These are phyloP conservation scores for Gonapodya prolifera DNA, from an alignment of 192 early-diverging fungal genomes.

Conservation along the genomic window DNA sequence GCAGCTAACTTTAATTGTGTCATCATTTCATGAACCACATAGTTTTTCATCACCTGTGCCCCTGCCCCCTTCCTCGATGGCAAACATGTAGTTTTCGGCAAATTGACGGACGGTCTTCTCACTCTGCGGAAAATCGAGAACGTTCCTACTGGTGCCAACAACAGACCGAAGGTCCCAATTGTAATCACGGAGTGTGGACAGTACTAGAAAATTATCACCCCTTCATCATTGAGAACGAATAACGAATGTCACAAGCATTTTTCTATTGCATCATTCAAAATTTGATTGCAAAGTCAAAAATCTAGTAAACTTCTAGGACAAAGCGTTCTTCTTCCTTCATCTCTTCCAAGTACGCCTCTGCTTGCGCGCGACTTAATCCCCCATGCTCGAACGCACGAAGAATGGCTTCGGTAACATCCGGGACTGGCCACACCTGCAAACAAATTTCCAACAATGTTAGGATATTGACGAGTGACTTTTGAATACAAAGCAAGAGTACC, in stretches of 20 bases:
- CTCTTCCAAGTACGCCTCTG: conserved; percentile 64
- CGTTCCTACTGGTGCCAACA: conserved; percentile 75
- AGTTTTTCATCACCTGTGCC: conserved; percentile 87
- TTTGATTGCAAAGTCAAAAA: not conserved
- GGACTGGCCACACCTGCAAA: conserved; percentile 70
- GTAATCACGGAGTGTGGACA: conserved; percentile 68
- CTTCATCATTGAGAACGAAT: not conserved
- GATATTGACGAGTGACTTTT: not conserved
- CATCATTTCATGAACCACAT: no score
- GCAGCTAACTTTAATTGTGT: no score
- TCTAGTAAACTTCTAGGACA: conserved; percentile 79
- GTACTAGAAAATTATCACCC: conserved; percentile 22
- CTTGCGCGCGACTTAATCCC: conserved; percentile 43
- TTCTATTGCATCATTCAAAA: not conserved
- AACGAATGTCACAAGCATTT: not conserved
- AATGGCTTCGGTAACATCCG: conserved; percentile 87
- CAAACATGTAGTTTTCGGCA: conserved; percentile 83
- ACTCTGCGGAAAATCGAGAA: conserved; percentile 90
- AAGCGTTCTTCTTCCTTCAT: conserved; percentile 89
- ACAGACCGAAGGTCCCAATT: conserved; percentile 72
- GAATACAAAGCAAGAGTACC: not conserved
- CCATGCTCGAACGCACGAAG: conserved; percentile 58
- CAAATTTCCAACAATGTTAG: not conserved
- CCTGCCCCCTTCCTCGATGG: conserved; percentile 77
- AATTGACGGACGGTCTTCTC: conserved; percentile 71